phyloP scores from a whole-genome alignment of 768 basidiomycete genomes.

The Paxillus rubicundulus region DNA sequence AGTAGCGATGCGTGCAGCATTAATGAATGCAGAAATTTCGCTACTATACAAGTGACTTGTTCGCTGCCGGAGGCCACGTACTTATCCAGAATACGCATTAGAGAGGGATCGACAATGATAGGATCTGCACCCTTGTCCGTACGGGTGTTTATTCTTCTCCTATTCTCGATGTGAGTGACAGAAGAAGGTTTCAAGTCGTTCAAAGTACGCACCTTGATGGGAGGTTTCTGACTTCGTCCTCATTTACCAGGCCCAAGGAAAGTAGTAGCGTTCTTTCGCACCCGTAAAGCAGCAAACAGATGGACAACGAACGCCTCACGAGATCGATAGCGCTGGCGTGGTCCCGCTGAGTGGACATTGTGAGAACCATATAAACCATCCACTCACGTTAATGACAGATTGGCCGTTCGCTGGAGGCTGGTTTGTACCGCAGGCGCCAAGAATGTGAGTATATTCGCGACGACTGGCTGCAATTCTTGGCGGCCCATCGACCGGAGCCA shows the following conservation, averaged over 20 bases:
- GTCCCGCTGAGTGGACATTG: not conserved
- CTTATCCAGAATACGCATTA: conserved; percentile 51
- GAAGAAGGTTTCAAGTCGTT: not conserved
- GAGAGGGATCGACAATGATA: conserved; percentile 54
- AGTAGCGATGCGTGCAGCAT: conserved; percentile 57
- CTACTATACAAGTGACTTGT: conserved; percentile 50
- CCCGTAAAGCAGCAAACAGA: conserved; percentile 64
- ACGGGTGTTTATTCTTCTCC: conserved; percentile 48
- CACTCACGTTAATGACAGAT: conserved; percentile 40
- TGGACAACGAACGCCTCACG: conserved; percentile 58
- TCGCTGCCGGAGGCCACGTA: conserved; percentile 50
- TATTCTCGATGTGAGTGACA: conserved; percentile 19
- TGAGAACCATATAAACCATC: not conserved
- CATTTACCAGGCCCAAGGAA: conserved; percentile 44
- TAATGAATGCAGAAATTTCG: conserved; percentile 63
- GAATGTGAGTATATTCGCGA: conserved; percentile 48
- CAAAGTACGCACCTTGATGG: conserved; percentile 51
- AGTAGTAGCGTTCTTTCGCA: conserved; percentile 53
- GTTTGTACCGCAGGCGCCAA: conserved; percentile 41
- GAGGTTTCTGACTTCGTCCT: conserved; percentile 47
- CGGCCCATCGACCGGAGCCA: conserved; percentile 62
- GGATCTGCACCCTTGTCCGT: conserved; percentile 49
- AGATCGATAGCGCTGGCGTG: conserved; percentile 40
- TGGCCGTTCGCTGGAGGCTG: conserved; percentile 31
- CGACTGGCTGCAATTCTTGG: conserved; percentile 52